phyloP scores from a whole-genome alignment of 2,329 filamentous ascomycete genomes.

The Ascochyta fabae region DNA sequence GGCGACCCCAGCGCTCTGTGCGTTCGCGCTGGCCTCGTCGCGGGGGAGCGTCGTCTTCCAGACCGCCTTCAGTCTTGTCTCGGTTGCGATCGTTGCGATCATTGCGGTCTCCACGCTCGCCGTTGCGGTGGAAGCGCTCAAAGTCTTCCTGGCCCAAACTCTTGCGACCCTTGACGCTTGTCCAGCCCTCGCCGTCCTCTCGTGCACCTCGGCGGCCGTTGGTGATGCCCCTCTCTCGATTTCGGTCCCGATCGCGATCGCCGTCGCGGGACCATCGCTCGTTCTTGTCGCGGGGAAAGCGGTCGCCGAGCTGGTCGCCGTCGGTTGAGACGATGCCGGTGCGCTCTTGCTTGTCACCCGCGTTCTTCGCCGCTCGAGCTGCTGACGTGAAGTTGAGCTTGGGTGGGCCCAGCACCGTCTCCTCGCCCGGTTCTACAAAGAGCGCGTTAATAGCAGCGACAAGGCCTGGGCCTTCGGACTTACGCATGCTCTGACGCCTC shows the following conservation, averaged over 20 bases:
- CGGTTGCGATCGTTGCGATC: constrained; percentile 53
- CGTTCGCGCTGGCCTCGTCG: constrained; percentile 70
- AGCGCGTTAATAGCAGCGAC: constrained; percentile 40
- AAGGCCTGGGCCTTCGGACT: constrained; percentile 55
- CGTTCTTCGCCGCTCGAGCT: constrained; percentile 60
- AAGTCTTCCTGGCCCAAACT: constrained; percentile 75
- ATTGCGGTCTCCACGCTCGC: constrained; percentile 27
- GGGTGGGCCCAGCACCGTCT: constrained; percentile 84
- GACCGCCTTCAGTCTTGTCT: constrained; percentile 52
- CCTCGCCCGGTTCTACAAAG: constrained; percentile 67
- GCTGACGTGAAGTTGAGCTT: constrained; percentile 83
- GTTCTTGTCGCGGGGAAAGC: constrained; percentile 40
- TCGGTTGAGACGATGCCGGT: constrained; percentile 44
- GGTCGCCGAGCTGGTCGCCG: constrained; percentile 48
- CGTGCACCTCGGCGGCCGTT: constrained; percentile 51
- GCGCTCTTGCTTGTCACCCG: constrained; percentile 47
- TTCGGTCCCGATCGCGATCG: constrained; percentile 47
- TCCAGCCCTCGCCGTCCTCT: constrained; percentile 74
- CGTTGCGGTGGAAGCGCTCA: constrained; percentile 68
- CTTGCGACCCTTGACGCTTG: constrained; percentile 74
- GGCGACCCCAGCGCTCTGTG: constrained; percentile 68
- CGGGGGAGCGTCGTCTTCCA: constrained; percentile 55
- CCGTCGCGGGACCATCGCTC: constrained; percentile 54
- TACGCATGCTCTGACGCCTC: constrained; percentile 50
- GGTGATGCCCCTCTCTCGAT: constrained; percentile 44